Evolutionary conservation across 2,329 filamentous ascomycete genomes (phyloP).

Genomic region (Dendrostoma leiphaemia): DNA sequence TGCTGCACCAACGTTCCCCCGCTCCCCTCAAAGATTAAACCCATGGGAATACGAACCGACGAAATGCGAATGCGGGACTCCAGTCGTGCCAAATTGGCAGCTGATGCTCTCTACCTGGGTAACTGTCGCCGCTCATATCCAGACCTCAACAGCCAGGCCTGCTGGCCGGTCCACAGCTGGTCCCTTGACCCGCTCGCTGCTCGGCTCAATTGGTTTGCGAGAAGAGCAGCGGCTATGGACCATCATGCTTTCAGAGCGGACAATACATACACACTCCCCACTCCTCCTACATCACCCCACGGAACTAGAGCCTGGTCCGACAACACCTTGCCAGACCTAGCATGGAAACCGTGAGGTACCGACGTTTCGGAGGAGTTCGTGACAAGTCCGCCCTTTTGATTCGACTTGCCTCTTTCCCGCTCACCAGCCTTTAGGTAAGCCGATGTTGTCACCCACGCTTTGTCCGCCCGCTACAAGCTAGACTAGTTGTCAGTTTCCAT

Average conservation of each 20-base stretch:
- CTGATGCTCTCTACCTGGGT: too few species aligned
- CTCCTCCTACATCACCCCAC: constrained; percentile 7
- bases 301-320: constrained; percentile 11
- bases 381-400: not conserved
- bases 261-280: not conserved
- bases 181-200: too few species aligned
- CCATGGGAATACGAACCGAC: too few species aligned
- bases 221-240: too few species aligned
- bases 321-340: constrained; percentile 2
- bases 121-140: too few species aligned
- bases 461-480: not conserved
- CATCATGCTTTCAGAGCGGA: not conserved
- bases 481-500: not conserved
- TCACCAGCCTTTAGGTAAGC: not conserved
- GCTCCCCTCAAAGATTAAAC: too few species aligned
- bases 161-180: too few species aligned
- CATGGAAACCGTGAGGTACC: constrained; percentile 3
- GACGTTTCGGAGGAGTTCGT: constrained; percentile 9
- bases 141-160: too few species aligned
- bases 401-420: constrained; percentile 1
- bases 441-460: not conserved
- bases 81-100: too few species aligned
- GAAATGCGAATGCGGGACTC: too few species aligned
- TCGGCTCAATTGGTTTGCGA: too few species aligned
- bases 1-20: too few species aligned